Evolutionary conservation across 1,139 yeast species (phyloP).

Genomic region (Pichia sp.): DNA sequence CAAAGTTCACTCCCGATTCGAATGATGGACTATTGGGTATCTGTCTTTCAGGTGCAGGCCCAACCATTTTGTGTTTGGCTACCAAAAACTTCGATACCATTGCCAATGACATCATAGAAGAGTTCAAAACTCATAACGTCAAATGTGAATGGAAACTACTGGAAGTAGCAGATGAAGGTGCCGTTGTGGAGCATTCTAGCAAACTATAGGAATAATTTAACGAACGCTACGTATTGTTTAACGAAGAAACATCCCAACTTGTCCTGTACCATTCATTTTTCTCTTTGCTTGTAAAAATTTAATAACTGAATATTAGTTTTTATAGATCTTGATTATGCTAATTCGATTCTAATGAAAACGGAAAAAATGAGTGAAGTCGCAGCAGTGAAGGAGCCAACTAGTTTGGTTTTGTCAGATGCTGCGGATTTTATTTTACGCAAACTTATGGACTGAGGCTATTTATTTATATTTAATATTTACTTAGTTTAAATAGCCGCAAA

Average conservation of each 20-base stretch:
- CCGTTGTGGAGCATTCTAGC: conserved; percentile 33
- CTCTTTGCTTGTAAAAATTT: conserved; percentile 5
- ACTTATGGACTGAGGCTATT: too few relatives aligned
- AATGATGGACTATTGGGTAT: conserved; percentile 87
- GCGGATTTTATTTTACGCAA: too few relatives aligned
- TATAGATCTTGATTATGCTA: neutral
- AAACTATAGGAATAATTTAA: conserved; percentile 12
- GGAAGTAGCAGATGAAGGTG: conserved; percentile 85
- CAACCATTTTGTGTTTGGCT: conserved; percentile 90
- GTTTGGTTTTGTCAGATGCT: too few relatives aligned
- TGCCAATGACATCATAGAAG: conserved; percentile 62
- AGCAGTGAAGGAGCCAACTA: too few relatives aligned
- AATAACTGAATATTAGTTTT: conserved; percentile 11
- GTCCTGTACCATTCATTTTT: neutral
- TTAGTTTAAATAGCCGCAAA: too few relatives aligned
- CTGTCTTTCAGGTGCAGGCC: conserved; percentile 96
- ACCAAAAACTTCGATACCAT: conserved; percentile 81
- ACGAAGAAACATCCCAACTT: too few relatives aligned
- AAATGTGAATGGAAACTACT: conserved; percentile 75
- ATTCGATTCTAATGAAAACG: too few relatives aligned
- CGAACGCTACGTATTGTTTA: too few relatives aligned
- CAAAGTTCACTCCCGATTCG: conserved; percentile 72
- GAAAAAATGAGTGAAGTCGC: too few relatives aligned
- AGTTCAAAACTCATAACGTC: conserved; percentile 62
- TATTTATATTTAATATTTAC: too few relatives aligned